Evolutionary conservation across 495 filamentous ascomycete species (phyloP), one percentile per base, ranked within the genome.

Genomic region (Penicillium maclennaniae): DNA sequence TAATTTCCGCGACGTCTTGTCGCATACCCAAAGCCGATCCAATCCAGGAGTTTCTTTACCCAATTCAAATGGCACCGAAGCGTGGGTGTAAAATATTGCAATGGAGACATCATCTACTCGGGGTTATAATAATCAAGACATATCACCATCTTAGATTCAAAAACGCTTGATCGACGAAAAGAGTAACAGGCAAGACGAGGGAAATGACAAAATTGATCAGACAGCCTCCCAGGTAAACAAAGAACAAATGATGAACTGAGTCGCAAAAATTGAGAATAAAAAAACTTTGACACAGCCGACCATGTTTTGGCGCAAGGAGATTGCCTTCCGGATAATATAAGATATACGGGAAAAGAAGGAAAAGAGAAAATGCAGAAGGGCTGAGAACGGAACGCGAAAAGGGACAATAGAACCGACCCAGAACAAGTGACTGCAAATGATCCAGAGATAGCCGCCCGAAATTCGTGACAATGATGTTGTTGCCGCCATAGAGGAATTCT

Each of bases 381-480:
- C 51, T 55, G 51, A 53, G 43, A 65, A 59, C 55, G 55, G 65
- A 58, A 44, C 19, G 23, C 42, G 63, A 60, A 58, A 36, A 52
- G 20, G 43, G 44, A 52, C 66, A 58, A 42, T 12, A 37, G 27
- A 49, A 42, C 58, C 46, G 45, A 58, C 51, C 48, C 54, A 16
- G 14, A 56, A 49, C 46, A 34, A 43, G 50, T 23, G 45, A 48
- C 38, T 49, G 40, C 27, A 51, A 54, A 46, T 34, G 43, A 47
- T 36, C 49, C 16, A 52, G 50, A 69, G 53, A 60, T 61, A 66
- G 56, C 68, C 68, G 51, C 68, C 65, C 68, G 61, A 68, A 51
- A 62, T 56, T 49, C 57, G 56, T 53, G 57, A 70, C 38, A 56
- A 41, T 49, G 8, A 27, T 51, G 55, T 48, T 45, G 47, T 40